These are phyloP conservation scores for Jatropha multifida DNA, from an alignment of 441 rosid species.

Conservation along the genomic window DNA sequence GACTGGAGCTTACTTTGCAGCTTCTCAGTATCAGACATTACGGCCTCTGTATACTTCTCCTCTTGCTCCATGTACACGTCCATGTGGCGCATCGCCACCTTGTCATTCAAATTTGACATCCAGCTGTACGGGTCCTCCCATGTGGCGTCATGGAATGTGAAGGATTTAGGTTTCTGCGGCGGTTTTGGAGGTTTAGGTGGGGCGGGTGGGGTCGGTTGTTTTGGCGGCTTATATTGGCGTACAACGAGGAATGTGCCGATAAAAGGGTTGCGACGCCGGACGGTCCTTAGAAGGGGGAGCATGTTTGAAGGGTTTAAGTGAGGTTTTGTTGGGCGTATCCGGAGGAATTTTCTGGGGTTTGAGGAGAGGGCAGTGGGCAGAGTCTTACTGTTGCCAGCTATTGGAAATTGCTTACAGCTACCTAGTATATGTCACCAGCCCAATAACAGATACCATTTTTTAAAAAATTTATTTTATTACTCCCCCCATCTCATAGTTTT, in stretches of 20 bases:
- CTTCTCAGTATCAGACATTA: slow-evolving; percentile 70
- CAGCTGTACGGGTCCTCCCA: slow-evolving; percentile 97
- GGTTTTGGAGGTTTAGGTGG: slow-evolving; percentile 83
- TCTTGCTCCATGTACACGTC: slow-evolving; percentile 93
- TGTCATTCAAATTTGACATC: slow-evolving; percentile 87
- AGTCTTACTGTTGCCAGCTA: neutral
- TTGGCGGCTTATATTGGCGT: slow-evolving; percentile 52
- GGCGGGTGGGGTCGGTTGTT: slow-evolving; percentile 45
- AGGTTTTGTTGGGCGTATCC: too few relatives aligned
- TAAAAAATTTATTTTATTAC: too few relatives aligned
- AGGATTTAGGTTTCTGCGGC: slow-evolving; percentile 74
- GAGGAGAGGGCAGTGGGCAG: neutral
- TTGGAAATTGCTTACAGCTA: too few relatives aligned
- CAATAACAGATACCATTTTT: too few relatives aligned
- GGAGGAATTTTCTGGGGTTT: neutral
- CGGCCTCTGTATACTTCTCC: slow-evolving; percentile 89
- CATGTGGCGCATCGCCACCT: slow-evolving; percentile 98
- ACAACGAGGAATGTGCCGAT: slow-evolving; percentile 11
- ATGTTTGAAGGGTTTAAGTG: slow-evolving; percentile 15
- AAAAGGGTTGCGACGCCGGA: slow-evolving; percentile 23
- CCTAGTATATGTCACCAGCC: too few relatives aligned
- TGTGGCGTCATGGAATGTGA: slow-evolving; percentile 61
- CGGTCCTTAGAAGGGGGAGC: slow-evolving; percentile 36
- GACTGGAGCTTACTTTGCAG: slow-evolving; percentile 86
- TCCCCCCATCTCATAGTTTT: too few relatives aligned